Evolutionary conservation across 495 filamentous ascomycete species (phyloP), one percentile per base, ranked within the genome.

Genomic region (Bathelium albidoporum): DNA sequence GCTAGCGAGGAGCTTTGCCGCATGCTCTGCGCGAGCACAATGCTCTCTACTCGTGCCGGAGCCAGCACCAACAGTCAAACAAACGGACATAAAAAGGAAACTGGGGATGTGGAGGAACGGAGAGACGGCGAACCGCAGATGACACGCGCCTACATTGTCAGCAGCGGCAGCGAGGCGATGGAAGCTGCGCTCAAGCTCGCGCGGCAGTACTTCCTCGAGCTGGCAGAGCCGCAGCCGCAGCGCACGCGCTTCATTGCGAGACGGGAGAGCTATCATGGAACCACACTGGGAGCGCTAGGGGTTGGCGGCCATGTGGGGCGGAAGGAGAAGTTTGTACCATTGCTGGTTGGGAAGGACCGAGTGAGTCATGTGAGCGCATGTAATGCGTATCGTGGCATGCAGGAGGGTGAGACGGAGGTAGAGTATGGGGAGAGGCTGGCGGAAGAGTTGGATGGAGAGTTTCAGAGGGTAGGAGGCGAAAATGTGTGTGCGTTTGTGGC

Each of bases 401-500:
- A 36, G 14, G 39, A 69, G 2, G 65, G 53, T 1, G 79, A 82
- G 64, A 67, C 64, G 1, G 68, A 68, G 18, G 67, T 70, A 14
- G 61, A 68, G 9, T 85, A 84, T 64, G 73, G 90, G 9, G 68
- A 71, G 1, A 79, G 87, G 69, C 78, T 88, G 60, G 81, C 79
- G 0, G 70, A 79, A 10, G 89, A 95, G 68, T 74, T 95, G 2
- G 89, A 93, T 36, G 81, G 79, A 1, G 87, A 91, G 66, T 92
- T 96, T 68, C 77, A 84, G 65, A 77, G 81, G 29, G 77, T 91
- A 2, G 90, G 88, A 0, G 83, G 88, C 0, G 77, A 86, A 1
- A 90, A 76, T 1, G 89, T 94, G 10, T 86, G 83, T 64, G 91
- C 87, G 1, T 91, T 94, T 65, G 75, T 94, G 32, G 84, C 85